A percentile compares a stretch with the other conserved stretches of the same genome.
These are phyloP conservation scores for Auriscalpium microsporum DNA, from an alignment of 768 basidiomycete genomes.

Conservation along the genomic window DNA sequence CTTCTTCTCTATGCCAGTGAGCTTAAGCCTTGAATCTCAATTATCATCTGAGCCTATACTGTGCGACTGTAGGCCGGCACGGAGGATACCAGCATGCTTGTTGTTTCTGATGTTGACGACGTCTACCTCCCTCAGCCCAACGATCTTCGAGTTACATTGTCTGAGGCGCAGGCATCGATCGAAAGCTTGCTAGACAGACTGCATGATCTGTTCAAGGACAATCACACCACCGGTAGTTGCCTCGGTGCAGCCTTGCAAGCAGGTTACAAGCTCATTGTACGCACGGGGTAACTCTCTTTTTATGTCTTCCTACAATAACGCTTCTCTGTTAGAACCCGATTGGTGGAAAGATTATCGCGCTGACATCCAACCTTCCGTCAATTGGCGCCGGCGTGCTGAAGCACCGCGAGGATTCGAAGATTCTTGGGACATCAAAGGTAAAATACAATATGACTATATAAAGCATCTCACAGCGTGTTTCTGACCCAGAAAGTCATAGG, in stretches of 20 bases:
- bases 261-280: conserved; percentile 89
- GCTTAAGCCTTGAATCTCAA: conserved; percentile 20
- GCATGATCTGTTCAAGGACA: conserved; percentile 97
- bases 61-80: conserved; percentile 42
- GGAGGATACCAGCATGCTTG: conserved; percentile 86
- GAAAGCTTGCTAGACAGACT: conserved; percentile 77
- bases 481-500: conserved; percentile 35
- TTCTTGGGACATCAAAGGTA: conserved; percentile 91
- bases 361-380: conserved; percentile 81
- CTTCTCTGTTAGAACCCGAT: conserved; percentile 57
- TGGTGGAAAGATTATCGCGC: conserved; percentile 87
- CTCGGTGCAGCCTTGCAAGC: conserved; percentile 95
- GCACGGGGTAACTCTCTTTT: conserved; percentile 9
- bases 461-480: background rate
- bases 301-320: background rate
- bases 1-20: conserved; percentile 89
- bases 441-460: conserved; percentile 1
- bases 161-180: conserved; percentile 71
- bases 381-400: conserved; percentile 88
- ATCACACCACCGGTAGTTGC: conserved; percentile 85
- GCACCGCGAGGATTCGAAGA: conserved; percentile 93
- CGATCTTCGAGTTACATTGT: conserved; percentile 91
- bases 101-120: conserved; percentile 94
- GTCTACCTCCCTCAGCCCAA: conserved; percentile 96
- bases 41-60: background rate